Base-by-base conservation (phyloP, 306 rosid genomes). In the Quercus agrifolia region DNA sequence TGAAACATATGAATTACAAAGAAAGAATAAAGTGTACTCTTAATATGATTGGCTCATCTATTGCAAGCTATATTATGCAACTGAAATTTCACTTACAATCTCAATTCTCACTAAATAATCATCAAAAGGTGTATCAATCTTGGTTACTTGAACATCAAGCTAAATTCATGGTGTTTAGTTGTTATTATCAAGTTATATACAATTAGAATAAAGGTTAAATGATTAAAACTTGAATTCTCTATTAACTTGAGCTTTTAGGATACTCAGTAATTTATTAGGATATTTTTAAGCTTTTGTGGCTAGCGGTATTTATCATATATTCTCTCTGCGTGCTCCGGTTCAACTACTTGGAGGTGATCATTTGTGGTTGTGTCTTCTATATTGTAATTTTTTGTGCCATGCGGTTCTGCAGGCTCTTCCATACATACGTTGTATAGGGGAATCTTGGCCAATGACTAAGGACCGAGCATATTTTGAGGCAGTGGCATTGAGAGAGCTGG, bases 371-470 rank as follows among this genome's bases (percentile, higher is more conserved):
- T 46, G 52, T 46, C 52, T 38, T 38, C 52, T 46, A 9, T 12
- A 9, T 11, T 46, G 52, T 46, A 46, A 46, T 46, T 46, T 46
- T 4, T 12, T 46, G 52, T 46, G 46, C 41, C 41, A 1, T 59
- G 27, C 31, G 44, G 25, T 46, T 23, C 12, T 79, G 27, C 55
- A 92, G 99, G 99, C 99, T 75, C 83, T 92, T 18, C 97, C 97
- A 4, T 95, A 95, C 70, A 5, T 95, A 20, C 99, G 97, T 68
- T 87, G 85, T 85, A 87, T 92, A 12, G 99, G 99, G 21, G 99
- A 95, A 76, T 91, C 97, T 71, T 95, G 99, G 99, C 96, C 97
- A 2, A 90, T 95, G 94, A 90, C 97, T 0, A 95, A 84, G 88
- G 99, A 95, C 74, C 84, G 98, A 77, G 97, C 98, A 1, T 92